A percentile compares a stretch with the other conserved stretches of the same genome.
These are phyloP conservation scores for Nephromyces sp. DNA, from an alignment of 169 alveolate species.

Conservation along the genomic window DNA sequence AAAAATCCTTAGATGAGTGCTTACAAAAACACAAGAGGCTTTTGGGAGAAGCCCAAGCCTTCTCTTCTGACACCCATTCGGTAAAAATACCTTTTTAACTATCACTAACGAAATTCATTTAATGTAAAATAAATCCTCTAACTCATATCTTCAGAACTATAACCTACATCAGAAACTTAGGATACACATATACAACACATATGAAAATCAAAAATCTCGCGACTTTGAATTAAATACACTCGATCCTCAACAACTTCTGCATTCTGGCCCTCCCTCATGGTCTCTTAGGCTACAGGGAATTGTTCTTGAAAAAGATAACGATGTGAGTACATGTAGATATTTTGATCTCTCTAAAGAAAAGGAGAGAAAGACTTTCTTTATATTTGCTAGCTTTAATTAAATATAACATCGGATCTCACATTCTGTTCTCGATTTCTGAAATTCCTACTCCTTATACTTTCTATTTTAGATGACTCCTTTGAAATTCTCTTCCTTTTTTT, in stretches of 20 bases:
- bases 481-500: neutral
- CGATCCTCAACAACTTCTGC: neutral
- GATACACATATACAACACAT: neutral
- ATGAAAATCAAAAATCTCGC: neutral
- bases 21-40: neutral
- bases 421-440: no score
- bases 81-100: no score
- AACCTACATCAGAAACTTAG: neutral
- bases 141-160: neutral
- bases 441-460: neutral
- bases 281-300: neutral
- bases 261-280: neutral
- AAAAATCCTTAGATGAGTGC: neutral
- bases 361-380: no score
- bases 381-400: no score
- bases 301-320: neutral
- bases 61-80: no score
- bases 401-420: no score
- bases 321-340: no score
- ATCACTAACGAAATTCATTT: no score
- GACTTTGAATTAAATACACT: neutral
- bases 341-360: no score
- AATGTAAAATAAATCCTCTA: no score
- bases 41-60: neutral
- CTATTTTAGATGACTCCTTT: neutral